Conservation (phyloP, 352 stramenopile species). For the Sclerospora graminicola region DNA sequence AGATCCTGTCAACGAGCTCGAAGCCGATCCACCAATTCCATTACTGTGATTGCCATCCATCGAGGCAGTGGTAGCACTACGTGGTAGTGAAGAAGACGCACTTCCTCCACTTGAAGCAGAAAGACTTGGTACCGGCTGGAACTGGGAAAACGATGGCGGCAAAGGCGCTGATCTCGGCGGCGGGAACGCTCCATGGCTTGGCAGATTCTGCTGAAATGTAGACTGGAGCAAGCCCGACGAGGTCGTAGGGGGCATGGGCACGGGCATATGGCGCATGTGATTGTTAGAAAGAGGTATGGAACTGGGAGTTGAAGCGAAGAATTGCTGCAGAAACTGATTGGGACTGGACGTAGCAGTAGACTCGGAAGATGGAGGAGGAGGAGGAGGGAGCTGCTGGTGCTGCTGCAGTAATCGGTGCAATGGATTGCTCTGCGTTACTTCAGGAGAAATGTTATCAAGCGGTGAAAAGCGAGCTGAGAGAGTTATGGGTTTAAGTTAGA, state of each 20-base stretch:
- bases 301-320: constrained; percentile 26
- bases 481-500: background rate
- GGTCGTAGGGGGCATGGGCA: constrained; percentile 23
- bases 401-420: constrained; percentile 59
- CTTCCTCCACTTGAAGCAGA: constrained; percentile 18
- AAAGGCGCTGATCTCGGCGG: constrained; percentile 16
- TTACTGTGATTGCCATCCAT: constrained; percentile 30
- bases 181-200: constrained; percentile 16
- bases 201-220: constrained; percentile 19
- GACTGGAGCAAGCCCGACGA: constrained; percentile 19
- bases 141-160: constrained; percentile 23
- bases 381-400: constrained; percentile 24
- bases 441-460: constrained; percentile 42
- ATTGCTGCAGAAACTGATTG: constrained; percentile 53
- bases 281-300: constrained; percentile 17
- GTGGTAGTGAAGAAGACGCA: constrained; percentile 25
- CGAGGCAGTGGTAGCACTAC: constrained; percentile 24
- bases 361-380: constrained; percentile 7
- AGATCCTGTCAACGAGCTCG: constrained; percentile 33
- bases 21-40: constrained; percentile 24
- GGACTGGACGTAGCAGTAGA: constrained; percentile 13
- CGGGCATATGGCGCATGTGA: constrained; percentile 23
- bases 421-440: constrained; percentile 59
- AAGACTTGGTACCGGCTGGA: constrained; percentile 28
- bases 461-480: constrained; percentile 34